Evolutionary conservation across 495 filamentous ascomycete species (phyloP).

Genomic region (Talaromyces nanjingensis): DNA sequence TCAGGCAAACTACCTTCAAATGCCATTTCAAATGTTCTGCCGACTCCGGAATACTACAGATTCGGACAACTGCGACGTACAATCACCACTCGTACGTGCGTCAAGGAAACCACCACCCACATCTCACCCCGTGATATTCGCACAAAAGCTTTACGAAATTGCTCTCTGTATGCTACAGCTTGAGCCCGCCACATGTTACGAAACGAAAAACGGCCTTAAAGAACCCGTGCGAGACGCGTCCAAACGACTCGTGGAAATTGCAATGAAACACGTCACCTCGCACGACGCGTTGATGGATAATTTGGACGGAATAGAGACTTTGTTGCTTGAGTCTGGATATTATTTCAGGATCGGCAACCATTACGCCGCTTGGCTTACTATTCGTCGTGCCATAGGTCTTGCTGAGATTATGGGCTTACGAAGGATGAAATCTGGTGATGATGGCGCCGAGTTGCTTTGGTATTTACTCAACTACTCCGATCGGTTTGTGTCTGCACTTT

Average conservation of each 20-base stretch:
- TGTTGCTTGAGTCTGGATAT: conserved; percentile 35
- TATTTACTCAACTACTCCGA: conserved; percentile 35
- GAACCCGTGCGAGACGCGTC: conserved; percentile 23
- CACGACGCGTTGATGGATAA: conserved; percentile 45
- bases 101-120: conserved; percentile 17
- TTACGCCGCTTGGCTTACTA: conserved; percentile 33
- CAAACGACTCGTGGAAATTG: conserved; percentile 25
- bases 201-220: conserved; percentile 19
- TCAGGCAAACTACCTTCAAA: background rate
- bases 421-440: background rate
- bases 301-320: conserved; percentile 42
- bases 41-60: background rate
- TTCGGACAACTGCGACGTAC: background rate
- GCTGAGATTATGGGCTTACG: conserved; percentile 31
- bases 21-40: background rate
- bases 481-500: conserved; percentile 35
- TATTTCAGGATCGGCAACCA: conserved; percentile 36
- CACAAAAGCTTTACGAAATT: conserved; percentile 39
- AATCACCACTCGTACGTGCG: background rate
- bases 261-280: conserved; percentile 35
- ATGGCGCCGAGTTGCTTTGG: conserved; percentile 29
- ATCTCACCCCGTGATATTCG: conserved; percentile 37
- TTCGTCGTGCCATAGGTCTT: conserved; percentile 34
- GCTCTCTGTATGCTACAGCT: conserved; percentile 42
- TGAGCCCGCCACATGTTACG: conserved; percentile 17